Base-by-base conservation (phyloP, 2,329 filamentous ascomycete species). In the Ceratocystis papillata region DNA sequence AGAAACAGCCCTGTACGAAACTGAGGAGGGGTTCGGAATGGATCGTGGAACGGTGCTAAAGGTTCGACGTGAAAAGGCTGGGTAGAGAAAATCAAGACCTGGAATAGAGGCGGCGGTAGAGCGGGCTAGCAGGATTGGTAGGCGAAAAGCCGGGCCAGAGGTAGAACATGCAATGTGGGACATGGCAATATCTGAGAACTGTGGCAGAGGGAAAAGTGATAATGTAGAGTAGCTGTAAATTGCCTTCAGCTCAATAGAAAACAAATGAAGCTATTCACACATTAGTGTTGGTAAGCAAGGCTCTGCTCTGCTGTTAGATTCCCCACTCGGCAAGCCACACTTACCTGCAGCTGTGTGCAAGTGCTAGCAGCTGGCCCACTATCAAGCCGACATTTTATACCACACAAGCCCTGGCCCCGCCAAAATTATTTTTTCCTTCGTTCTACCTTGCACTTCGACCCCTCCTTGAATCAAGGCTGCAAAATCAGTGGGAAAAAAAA, bases 81-180 rank as follows among this genome's bases (percentile, higher is more conserved):
- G 41, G 77, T 68, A 68, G 22, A 80, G 74, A 69, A 79, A 76
- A 22, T 77, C 75, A 33, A 77, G 74, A 59, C 73, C 72, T 55
- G 70, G 67, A 48, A 70, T 67, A 2, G 72, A 71, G 57, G 64
- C 70, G 48, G 71, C 66, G 65, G 71, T 25, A 4, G 70, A 69
- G 17, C 67, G 67, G 55, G 61, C 62, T 7, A 66, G 30, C 10
- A 45, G 57, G 37, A 10, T 22, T 20, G 66, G 48, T 20, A 66
- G 50, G 25, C 67, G 63, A 28, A 59, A 61, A 17, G 66, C 57
- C 33, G 61, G 65, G 62, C 33, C 30, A 6, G 62, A 37, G 41
- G 50, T 41, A 57, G 53, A 57, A 41, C 65, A 66, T 44, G 33
- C 25, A 25, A 45, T n/a, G 25, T 63, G 46, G 33, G 20, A 12